These are phyloP conservation scores for Letharia columbiana DNA, from an alignment of 495 filamentous ascomycete genomes.

Conservation along the genomic window DNA sequence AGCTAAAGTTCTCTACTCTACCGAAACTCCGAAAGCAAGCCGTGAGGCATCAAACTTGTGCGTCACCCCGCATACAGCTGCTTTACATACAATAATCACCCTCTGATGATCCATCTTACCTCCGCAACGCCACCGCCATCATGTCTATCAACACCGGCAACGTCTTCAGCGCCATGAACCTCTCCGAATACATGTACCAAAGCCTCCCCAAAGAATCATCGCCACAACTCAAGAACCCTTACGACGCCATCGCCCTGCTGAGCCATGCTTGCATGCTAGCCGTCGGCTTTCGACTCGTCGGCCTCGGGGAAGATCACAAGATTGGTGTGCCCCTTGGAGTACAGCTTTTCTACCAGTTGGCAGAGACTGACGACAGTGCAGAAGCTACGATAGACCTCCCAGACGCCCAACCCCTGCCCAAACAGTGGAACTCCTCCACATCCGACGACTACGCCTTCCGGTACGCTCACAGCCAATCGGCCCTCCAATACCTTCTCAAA, in stretches of 20 bases:
- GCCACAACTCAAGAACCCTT: slow-evolving; percentile 60
- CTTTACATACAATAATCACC: neutral
- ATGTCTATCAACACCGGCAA: slow-evolving; percentile 25
- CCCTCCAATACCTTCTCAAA: slow-evolving; percentile 76
- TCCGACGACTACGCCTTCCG: slow-evolving; percentile 65
- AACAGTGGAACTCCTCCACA: slow-evolving; percentile 65
- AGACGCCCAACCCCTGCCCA: slow-evolving; percentile 49
- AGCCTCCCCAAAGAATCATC: slow-evolving; percentile 39
- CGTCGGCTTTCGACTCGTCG: slow-evolving; percentile 72
- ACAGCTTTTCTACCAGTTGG: too few species aligned
- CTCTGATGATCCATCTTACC: neutral
- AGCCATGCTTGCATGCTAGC: slow-evolving; percentile 74
- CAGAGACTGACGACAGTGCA: slow-evolving; percentile 26
- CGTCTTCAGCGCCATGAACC: slow-evolving; percentile 22
- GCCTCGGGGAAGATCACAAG: slow-evolving; percentile 70
- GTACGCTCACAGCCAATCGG: slow-evolving; percentile 82
- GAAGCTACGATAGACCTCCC: slow-evolving; percentile 42
- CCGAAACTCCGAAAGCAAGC: neutral
- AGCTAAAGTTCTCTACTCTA: too few species aligned
- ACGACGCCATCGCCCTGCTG: slow-evolving; percentile 80
- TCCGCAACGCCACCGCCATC: neutral
- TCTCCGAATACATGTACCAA: slow-evolving; percentile 24
- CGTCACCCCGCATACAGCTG: slow-evolving; percentile 3
- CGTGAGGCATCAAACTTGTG: slow-evolving; percentile 17
- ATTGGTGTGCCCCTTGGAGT: slow-evolving; percentile 39